A percentile compares a stretch with the other conserved stretches of the same genome.
Conservation (phyloP, 768 basidiomycete genomes). For the Xerocomus potaroensis region DNA sequence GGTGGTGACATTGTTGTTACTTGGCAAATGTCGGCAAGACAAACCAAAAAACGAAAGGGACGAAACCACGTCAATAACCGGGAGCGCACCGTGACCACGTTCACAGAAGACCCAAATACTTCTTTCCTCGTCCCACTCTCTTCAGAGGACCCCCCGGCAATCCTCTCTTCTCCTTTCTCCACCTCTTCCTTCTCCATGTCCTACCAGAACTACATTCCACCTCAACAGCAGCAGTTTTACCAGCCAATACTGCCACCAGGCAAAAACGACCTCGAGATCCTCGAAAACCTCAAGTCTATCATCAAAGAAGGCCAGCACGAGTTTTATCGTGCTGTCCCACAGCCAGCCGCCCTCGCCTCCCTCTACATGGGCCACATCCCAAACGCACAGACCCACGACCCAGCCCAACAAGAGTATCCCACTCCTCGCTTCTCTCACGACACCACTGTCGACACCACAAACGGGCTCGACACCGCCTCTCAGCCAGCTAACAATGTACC, state of each 20-base stretch:
- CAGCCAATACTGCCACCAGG: constrained; percentile 44
- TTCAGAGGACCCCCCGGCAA: constrained; percentile 47
- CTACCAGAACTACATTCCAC: constrained; percentile 34
- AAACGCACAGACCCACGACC: constrained; percentile 29
- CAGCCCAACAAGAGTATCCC: constrained; percentile 22
- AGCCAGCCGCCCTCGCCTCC: constrained; percentile 58
- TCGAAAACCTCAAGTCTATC: constrained; percentile 68
- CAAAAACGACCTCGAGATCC: constrained; percentile 64
- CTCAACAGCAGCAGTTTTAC: constrained; percentile 26
- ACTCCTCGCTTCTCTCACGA: constrained; percentile 10
- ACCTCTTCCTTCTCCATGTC: constrained; percentile 38
- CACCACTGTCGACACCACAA: constrained; percentile 9
- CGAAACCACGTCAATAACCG: constrained; percentile 51
- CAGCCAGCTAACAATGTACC: constrained; percentile 38
- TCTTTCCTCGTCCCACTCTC: constrained; percentile 48
- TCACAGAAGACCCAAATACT: constrained; percentile 55
- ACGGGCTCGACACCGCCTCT: constrained; percentile 3
- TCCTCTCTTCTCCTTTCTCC: constrained; percentile 38
- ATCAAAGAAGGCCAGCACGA: constrained; percentile 74
- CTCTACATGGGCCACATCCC: constrained; percentile 56
- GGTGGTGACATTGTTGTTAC: neutral
- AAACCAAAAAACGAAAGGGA: constrained; percentile 61
- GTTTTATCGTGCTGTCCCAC: constrained; percentile 60
- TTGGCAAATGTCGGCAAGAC: constrained; percentile 50
- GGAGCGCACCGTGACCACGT: constrained; percentile 66